A percentile compares a stretch with the other conserved stretches of the same genome.
Evolutionary conservation across 441 rosid species (phyloP).

Genomic region (Bocquillonia castaneifolia): DNA sequence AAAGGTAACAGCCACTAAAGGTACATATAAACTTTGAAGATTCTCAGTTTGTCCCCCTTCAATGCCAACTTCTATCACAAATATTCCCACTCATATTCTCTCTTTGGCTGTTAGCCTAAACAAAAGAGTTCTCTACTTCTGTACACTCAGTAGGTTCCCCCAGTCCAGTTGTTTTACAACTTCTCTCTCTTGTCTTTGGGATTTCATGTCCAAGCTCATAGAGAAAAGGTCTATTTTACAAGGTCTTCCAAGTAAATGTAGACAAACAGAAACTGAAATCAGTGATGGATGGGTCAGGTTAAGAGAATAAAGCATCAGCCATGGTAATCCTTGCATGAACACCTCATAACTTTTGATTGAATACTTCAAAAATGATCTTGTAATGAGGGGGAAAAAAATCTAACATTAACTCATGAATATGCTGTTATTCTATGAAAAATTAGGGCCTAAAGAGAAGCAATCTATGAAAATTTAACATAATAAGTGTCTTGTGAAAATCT

Average conservation of each 20-base stretch:
- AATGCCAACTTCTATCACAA: conserved; percentile 29
- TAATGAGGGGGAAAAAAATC: conserved; percentile 13
- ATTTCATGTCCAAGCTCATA: conserved; percentile 8
- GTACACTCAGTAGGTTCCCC: conserved; percentile 23
- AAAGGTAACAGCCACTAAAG: conserved; percentile 13
- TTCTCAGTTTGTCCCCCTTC: conserved; percentile 29
- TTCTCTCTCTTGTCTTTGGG: conserved; percentile 13
- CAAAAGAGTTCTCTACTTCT: conserved; percentile 18
- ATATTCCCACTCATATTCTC: conserved; percentile 32
- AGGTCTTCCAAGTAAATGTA: not conserved
- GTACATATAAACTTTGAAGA: conserved; percentile 26
- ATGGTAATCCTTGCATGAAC: not conserved
- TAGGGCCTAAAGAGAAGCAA: not conserved
- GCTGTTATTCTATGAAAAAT: conserved; percentile 10
- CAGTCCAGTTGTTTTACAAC: conserved; percentile 7
- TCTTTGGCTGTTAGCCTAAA: conserved; percentile 30
- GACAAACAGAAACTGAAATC: not conserved
- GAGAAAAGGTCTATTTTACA: not conserved
- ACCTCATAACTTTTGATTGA: conserved; percentile 3
- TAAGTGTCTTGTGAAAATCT: not conserved
- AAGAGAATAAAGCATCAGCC: conserved; percentile 2
- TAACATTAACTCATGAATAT: conserved; percentile 19
- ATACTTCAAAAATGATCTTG: conserved; percentile 21
- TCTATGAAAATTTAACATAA: not conserved
- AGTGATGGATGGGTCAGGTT: not conserved